phyloP scores from a whole-genome alignment of 2,329 filamentous ascomycete genomes.

The Colletotrichum cordylinicola region DNA sequence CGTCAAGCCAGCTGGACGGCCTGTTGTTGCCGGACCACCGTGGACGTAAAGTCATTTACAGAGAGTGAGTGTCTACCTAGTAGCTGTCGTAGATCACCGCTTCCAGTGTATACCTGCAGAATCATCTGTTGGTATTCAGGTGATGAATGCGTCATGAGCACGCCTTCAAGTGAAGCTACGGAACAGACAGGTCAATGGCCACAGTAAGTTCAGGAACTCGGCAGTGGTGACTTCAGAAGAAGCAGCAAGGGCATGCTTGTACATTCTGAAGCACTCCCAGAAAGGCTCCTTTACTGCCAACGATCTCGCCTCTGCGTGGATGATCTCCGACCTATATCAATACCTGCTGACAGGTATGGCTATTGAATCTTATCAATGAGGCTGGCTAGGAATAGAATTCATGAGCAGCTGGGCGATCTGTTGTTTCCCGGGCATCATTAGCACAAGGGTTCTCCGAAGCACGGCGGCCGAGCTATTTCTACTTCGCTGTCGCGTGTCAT shows the following conservation, averaged over 20 bases:
- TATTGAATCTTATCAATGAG: background rate
- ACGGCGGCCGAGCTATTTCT: fast-evolving
- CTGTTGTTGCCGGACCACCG: background rate
- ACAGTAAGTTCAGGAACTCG: background rate
- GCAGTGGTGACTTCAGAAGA: no score
- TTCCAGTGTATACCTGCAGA: background rate
- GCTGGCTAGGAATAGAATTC: background rate
- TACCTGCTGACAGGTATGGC: background rate
- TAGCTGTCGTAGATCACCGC: no score
- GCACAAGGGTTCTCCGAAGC: fast-evolving
- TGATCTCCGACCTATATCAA: background rate
- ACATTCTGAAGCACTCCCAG: background rate
- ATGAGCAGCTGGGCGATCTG: background rate
- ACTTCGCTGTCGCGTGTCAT: fast-evolving
- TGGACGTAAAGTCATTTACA: no score
- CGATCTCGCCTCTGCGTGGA: fast-evolving
- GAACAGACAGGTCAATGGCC: background rate
- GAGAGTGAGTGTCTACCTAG: no score
- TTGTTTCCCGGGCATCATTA: fast-evolving
- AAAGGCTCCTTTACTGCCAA: background rate
- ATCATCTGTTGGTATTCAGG: background rate
- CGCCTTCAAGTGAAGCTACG: no score
- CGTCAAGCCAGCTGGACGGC: background rate
- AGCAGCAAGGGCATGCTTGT: no score
- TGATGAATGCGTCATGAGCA: background rate